Evolutionary conservation across 805 yeast species (phyloP).

Genomic region (Candida schatavii): DNA sequence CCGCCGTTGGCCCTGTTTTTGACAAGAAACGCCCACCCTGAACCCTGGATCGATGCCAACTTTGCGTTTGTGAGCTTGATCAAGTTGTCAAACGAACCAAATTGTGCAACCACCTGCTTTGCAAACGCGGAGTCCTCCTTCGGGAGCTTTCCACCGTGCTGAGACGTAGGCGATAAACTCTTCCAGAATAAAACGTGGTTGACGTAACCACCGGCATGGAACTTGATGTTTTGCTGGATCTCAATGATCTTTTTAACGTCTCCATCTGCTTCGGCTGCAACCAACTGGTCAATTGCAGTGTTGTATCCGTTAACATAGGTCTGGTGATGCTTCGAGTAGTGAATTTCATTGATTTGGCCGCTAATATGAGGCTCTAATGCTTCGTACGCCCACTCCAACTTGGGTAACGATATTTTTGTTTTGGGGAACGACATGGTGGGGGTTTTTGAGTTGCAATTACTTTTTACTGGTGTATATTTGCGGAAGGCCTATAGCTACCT

Average conservation of each 20-base stretch:
- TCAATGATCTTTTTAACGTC: constrained; percentile 42
- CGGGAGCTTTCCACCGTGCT: constrained; percentile 61
- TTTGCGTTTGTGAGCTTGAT: constrained; percentile 39
- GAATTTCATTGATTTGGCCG: constrained; percentile 45
- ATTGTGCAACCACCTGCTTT: constrained; percentile 37
- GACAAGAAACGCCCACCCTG: constrained; percentile 53
- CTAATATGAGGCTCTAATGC: constrained; percentile 50
- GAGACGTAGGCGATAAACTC: constrained; percentile 42
- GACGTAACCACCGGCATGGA: constrained; percentile 52
- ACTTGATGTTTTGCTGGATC: constrained; percentile 44
- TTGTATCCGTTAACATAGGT: constrained; percentile 48
- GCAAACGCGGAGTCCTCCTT: constrained; percentile 39
- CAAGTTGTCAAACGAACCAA: constrained; percentile 45
- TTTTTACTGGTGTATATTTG: no score
- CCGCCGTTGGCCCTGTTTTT: constrained; percentile 45
- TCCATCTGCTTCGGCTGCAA: constrained; percentile 32
- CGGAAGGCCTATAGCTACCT: no score
- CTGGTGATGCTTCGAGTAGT: constrained; percentile 50
- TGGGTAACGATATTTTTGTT: constrained; percentile 36
- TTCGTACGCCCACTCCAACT: constrained; percentile 45
- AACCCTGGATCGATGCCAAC: constrained; percentile 50
- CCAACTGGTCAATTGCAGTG: constrained; percentile 40
- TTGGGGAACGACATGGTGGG: constrained; percentile 14
- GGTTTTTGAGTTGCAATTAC: no score
- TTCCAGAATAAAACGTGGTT: constrained; percentile 52